Percentiles rank a stretch among this genome's conserved stretches.
phyloP scores from a whole-genome alignment of 2,329 filamentous ascomycete genomes.

The Fusarium sp. region DNA sequence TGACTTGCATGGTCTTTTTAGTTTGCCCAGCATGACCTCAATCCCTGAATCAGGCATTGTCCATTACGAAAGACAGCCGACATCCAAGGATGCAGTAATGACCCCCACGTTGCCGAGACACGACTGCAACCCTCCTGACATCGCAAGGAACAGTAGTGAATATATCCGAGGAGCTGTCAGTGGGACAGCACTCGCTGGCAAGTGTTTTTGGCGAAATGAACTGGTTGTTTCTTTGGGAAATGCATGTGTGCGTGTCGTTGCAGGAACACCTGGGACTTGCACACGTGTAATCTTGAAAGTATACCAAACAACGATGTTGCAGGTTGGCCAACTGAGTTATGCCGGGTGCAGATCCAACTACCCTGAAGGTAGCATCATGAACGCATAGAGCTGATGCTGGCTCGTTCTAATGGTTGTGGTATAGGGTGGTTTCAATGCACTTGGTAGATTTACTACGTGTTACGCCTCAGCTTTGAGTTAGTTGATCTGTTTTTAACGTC shows the following conservation, averaged over 20 bases:
- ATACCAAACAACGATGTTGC: conserved; percentile 7
- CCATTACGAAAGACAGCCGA: conserved; percentile 35
- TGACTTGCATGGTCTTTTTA: conserved; percentile 45
- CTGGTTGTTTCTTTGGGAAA: conserved; percentile 8
- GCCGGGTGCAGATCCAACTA: conserved; percentile 25
- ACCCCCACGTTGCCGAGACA: conserved; percentile 46
- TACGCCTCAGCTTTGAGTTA: background rate
- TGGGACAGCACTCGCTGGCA: background rate
- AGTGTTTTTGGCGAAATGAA: background rate
- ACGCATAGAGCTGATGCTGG: conserved; percentile 20
- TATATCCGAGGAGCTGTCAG: conserved; percentile 15
- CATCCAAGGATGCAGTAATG: conserved; percentile 20
- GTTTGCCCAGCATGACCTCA: conserved; percentile 32
- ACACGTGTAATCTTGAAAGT: conserved; percentile 28
- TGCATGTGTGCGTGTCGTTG: conserved; percentile 26
- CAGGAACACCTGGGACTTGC: conserved; percentile 27
- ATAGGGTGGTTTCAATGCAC: conserved; percentile 20
- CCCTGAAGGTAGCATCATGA: conserved; percentile 36
- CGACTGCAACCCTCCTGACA: conserved; percentile 30
- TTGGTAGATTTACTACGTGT: background rate
- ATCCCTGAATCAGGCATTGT: conserved; percentile 41
- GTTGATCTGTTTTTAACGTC: background rate
- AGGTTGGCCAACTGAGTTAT: conserved; percentile 16
- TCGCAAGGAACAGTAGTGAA: conserved; percentile 6
- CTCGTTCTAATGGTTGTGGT: conserved; percentile 2